phyloP scores from a whole-genome alignment of 139 green algal genomes.

The Volvox reticuliferus region DNA sequence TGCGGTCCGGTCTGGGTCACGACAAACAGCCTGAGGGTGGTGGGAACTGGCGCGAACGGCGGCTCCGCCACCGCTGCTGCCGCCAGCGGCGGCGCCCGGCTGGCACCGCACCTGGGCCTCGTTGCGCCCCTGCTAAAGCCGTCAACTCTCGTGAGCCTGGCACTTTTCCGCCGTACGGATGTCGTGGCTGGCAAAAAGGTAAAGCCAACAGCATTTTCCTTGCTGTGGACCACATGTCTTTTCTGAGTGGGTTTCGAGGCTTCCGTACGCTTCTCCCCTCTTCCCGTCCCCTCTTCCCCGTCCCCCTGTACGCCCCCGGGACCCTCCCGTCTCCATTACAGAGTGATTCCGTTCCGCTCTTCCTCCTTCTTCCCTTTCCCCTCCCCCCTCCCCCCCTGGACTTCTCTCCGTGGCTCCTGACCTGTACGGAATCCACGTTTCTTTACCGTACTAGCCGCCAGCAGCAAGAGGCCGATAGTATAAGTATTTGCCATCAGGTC shows the following conservation, averaged over 20 bases:
- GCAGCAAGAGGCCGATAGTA: too few species aligned
- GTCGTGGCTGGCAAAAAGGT: conserved; percentile 42
- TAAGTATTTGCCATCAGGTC: too few species aligned
- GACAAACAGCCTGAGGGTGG: conserved; percentile 1
- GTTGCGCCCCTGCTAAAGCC: conserved; percentile 23
- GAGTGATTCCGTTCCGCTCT: too few species aligned
- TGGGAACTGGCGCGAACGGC: not conserved
- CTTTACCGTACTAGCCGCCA: not conserved
- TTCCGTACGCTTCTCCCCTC: too few species aligned
- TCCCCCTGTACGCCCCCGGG: too few species aligned
- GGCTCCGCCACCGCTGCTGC: not conserved
- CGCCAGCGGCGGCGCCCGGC: not conserved
- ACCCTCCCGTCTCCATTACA: not conserved
- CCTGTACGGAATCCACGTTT: too few species aligned
- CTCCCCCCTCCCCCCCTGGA: too few species aligned
- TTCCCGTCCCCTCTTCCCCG: too few species aligned
- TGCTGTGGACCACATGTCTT: too few species aligned
- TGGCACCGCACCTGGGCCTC: conserved; percentile 25
- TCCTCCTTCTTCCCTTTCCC: not conserved
- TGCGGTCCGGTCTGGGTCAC: conserved; percentile 12
- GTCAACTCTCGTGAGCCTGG: conserved; percentile 20
- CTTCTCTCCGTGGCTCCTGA: too few species aligned
- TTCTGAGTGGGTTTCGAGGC: too few species aligned
- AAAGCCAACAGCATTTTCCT: too few species aligned
- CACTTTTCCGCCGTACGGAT: conserved; percentile 22